phyloP scores from a whole-genome alignment of 495 filamentous ascomycete genomes.

The Daldinia decipiens region DNA sequence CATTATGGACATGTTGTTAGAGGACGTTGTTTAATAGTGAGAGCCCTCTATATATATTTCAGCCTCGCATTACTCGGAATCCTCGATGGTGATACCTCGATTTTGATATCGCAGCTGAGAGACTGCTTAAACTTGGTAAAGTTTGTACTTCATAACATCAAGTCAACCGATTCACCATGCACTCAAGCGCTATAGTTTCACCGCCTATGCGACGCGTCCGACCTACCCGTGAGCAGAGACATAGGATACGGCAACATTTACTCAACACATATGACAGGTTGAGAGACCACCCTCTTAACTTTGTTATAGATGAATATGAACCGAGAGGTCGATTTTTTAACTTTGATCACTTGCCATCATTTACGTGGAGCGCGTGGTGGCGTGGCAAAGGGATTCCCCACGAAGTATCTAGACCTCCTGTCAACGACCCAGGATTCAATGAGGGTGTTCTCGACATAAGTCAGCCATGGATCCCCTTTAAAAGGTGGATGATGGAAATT shows the following conservation, averaged over 20 bases:
- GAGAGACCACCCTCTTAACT: neutral
- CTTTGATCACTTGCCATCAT: neutral
- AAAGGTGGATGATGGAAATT: constrained; percentile 22
- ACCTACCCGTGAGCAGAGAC: neutral
- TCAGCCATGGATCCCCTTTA: constrained; percentile 10
- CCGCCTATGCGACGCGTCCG: too few relatives aligned
- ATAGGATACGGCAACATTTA: neutral
- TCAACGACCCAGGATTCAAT: neutral
- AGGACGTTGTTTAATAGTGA: neutral
- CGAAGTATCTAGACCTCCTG: constrained; percentile 5
- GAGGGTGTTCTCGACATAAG: neutral
- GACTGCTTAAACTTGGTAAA: too few relatives aligned
- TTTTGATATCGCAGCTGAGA: too few relatives aligned
- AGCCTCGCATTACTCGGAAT: too few relatives aligned
- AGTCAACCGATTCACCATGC: too few relatives aligned
- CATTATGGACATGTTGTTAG: neutral
- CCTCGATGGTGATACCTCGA: too few relatives aligned
- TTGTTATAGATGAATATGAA: neutral
- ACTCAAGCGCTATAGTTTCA: too few relatives aligned
- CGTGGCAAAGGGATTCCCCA: constrained; percentile 18
- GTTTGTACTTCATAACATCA: too few relatives aligned
- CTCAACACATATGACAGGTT: neutral
- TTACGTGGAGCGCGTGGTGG: neutral
- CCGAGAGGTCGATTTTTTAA: neutral
- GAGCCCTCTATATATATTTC: too few relatives aligned